Base-by-base conservation (phyloP, 257 asterid genomes). In the Paulownia fortunei region DNA sequence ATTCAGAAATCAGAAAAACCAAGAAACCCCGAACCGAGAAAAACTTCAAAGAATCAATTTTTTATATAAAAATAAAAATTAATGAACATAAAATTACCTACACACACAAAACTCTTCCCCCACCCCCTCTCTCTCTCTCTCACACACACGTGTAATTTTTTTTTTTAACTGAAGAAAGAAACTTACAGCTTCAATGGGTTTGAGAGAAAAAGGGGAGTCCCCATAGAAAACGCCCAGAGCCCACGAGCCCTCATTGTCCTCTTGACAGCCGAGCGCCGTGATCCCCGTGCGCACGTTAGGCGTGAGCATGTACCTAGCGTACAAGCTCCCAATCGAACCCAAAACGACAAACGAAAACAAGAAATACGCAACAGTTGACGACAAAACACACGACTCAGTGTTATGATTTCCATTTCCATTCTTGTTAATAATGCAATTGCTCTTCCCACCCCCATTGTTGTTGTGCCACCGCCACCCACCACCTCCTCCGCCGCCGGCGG, bases 211-310 rank as follows among this genome's bases (percentile, higher is more conserved):
- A n/a, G 99, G 99, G 16, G 97, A 93, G 63, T 93, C 93, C 6
- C 99, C 99, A 68, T 88, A 88, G 87, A 82, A 93, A 81, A 93
- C 87, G 47, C 99, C 99, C 37, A 96, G 44, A 39, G 98, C 84
- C 99, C 99, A 96, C 0, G 98, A 92, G 19, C 99, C 99, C 81
- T 93, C 99, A 74, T 83, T 86, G 82, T 96, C 99, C 36, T 88
- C 90, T 26, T 65, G 81, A 66, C 98, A 96, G 0, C 98, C 99
- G 39, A 79, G 32, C 54, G 80, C 52, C 76, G 86, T 84, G 72
- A 89, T 75, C 76, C 84, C 87, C 69, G 82, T n/a, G 78, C 87
- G 95, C 83, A 84, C 94, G 82, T 88, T 85, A 36, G 95, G 84
- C 60, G 92, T 26, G 69, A 93, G 76, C 87, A 93, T 74, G 67